These are phyloP conservation scores for Delitschia confertaspora DNA, from an alignment of 495 filamentous ascomycete species.

Conservation along the genomic window DNA sequence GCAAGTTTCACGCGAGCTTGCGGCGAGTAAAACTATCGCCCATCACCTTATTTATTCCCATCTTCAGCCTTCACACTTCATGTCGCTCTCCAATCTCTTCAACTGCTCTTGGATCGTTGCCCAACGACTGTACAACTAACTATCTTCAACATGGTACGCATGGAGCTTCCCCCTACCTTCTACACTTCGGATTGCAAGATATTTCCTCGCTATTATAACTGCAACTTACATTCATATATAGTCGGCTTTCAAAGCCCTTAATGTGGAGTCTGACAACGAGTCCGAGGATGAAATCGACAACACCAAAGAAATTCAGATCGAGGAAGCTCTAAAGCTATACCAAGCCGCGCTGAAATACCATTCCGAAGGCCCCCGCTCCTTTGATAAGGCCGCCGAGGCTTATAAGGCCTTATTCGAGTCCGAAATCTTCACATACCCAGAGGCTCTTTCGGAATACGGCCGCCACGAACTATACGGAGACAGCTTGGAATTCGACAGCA, in stretches of 20 bases:
- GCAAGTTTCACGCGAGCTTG: too few relatives aligned
- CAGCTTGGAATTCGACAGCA: constrained; percentile 39
- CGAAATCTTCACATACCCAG: constrained; percentile 86
- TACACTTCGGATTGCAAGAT: not conserved
- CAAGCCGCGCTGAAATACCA: constrained; percentile 87
- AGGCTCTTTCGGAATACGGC: constrained; percentile 69
- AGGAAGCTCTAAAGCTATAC: constrained; percentile 93
- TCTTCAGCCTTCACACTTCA: too few relatives aligned
- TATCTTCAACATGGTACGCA: constrained; percentile 21
- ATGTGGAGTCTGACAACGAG: constrained; percentile 85
- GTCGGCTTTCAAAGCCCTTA: constrained; percentile 72
- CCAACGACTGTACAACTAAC: not conserved
- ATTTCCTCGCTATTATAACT: not conserved
- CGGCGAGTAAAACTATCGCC: too few relatives aligned
- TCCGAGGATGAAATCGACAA: constrained; percentile 87
- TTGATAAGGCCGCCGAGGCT: constrained; percentile 66
- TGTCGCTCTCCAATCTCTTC: too few relatives aligned
- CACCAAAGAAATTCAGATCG: constrained; percentile 91
- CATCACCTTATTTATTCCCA: too few relatives aligned
- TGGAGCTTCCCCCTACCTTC: constrained; percentile 2
- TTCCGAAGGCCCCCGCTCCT: constrained; percentile 70
- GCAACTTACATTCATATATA: constrained; percentile 3
- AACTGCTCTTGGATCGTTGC: too few relatives aligned
- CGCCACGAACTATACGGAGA: constrained; percentile 55
- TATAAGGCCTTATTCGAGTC: constrained; percentile 80